Evolutionary conservation across 257 asterid species (phyloP).

Genomic region (Cruciata laevipes): DNA sequence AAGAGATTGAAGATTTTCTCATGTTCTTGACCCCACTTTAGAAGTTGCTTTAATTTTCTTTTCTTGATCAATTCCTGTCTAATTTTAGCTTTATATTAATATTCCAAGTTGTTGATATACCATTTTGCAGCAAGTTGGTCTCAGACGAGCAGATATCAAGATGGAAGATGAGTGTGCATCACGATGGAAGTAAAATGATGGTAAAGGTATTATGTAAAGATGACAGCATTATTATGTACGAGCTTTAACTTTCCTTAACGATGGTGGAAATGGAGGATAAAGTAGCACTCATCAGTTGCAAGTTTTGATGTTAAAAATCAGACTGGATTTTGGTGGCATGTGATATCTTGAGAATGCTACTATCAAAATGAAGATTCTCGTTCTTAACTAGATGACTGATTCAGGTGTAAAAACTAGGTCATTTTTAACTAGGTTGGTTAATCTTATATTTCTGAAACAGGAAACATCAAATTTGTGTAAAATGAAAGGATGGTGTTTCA

Average conservation of each 20-base stretch:
- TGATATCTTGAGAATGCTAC: too few species aligned
- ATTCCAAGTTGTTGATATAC: too few species aligned
- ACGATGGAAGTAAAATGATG: background rate
- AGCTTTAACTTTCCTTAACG: conserved; percentile 3
- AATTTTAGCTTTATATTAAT: background rate
- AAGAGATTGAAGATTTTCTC: too few species aligned
- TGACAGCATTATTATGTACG: background rate
- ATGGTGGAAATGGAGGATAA: conserved; percentile 17
- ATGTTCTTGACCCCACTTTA: background rate
- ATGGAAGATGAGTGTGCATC: background rate
- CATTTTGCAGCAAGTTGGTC: too few species aligned
- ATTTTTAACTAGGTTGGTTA: background rate
- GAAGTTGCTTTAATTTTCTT: background rate
- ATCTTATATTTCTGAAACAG: background rate
- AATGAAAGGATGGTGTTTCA: background rate
- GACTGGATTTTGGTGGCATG: background rate
- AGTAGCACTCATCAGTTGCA: conserved; percentile 19
- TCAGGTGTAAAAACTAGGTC: too few species aligned
- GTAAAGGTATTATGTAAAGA: background rate
- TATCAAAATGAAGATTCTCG: conserved; percentile 17
- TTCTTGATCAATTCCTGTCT: background rate
- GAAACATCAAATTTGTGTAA: background rate
- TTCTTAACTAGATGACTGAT: background rate
- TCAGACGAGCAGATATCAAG: background rate
- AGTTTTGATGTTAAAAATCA: conserved; percentile 38